These are phyloP conservation scores for Penicillium atrosanguineum DNA, from an alignment of 495 filamentous ascomycete species.

Conservation along the genomic window DNA sequence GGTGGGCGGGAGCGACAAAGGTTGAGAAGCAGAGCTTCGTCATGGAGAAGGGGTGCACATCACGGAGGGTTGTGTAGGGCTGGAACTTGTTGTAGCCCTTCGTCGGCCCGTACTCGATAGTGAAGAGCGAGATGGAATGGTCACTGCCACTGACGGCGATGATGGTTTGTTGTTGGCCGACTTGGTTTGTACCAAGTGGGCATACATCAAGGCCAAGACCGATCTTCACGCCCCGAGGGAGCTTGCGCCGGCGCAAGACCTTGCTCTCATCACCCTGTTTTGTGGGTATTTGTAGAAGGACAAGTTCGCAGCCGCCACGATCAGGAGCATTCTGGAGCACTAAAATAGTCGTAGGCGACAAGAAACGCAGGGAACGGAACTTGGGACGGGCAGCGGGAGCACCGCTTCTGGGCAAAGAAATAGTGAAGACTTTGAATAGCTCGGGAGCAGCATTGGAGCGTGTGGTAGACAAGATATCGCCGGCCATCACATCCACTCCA, in stretches of 20 bases:
- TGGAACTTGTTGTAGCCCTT: slow-evolving; percentile 58
- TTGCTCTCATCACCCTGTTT: slow-evolving; percentile 26
- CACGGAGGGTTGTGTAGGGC: slow-evolving; percentile 60
- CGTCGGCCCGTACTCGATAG: slow-evolving; percentile 56
- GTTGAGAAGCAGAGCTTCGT: slow-evolving; percentile 80
- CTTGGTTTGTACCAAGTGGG: slow-evolving; percentile 54
- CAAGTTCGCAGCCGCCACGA: slow-evolving; percentile 63
- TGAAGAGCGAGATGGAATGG: slow-evolving; percentile 73
- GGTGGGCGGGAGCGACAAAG: slow-evolving; percentile 56
- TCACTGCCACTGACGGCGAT: slow-evolving; percentile 84
- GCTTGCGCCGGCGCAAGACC: slow-evolving; percentile 50
- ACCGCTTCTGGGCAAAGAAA: slow-evolving; percentile 53
- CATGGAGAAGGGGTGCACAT: slow-evolving; percentile 81
- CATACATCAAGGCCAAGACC: slow-evolving; percentile 74
- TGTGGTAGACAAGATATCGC: slow-evolving; percentile 34
- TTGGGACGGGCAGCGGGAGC: slow-evolving; percentile 37
- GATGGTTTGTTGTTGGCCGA: slow-evolving; percentile 66
- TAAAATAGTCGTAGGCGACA: slow-evolving; percentile 54
- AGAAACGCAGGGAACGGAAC: slow-evolving; percentile 71
- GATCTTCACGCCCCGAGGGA: slow-evolving; percentile 57
- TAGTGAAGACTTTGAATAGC: slow-evolving; percentile 59
- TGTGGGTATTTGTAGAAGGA: slow-evolving; percentile 55
- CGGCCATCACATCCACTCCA: slow-evolving; percentile 64
- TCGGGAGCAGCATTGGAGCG: slow-evolving; percentile 48
- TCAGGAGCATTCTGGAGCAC: slow-evolving; percentile 53